phyloP scores from a whole-genome alignment of 1,139 yeast species.

The Hemisphaericaspora lyxosophila region DNA sequence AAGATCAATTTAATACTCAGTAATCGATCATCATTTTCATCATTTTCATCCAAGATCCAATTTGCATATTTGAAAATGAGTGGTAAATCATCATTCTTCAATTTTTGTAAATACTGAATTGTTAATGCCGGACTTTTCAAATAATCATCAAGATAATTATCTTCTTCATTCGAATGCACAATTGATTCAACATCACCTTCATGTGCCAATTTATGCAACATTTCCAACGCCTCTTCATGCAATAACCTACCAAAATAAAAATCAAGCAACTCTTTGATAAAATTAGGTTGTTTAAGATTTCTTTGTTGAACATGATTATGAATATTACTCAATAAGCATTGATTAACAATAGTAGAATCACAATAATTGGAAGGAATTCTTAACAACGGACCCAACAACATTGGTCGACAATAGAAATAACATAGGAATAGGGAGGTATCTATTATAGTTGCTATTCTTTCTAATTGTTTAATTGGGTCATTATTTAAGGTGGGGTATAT shows the following conservation, averaged over 20 bases:
- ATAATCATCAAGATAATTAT: slow-evolving; percentile 20
- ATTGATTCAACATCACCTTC: slow-evolving; percentile 22
- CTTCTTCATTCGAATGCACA: slow-evolving; percentile 14
- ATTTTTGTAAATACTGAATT: slow-evolving; percentile 63
- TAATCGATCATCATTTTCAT: slow-evolving; percentile 30
- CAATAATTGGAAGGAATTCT: slow-evolving; percentile 73
- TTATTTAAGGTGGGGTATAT: slow-evolving; percentile 28
- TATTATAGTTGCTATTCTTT: slow-evolving; percentile 48
- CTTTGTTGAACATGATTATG: slow-evolving; percentile 30
- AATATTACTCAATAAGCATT: slow-evolving; percentile 40
- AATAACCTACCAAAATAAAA: slow-evolving; percentile 65
- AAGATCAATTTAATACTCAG: slow-evolving; percentile 53
- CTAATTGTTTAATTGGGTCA: slow-evolving; percentile 13
- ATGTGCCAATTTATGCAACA: slow-evolving; percentile 47
- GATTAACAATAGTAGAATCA: slow-evolving; percentile 61
- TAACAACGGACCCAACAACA: slow-evolving; percentile 78
- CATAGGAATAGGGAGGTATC: slow-evolving; percentile 82
- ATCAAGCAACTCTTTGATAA: slow-evolving; percentile 72
- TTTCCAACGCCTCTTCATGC: slow-evolving; percentile 67
- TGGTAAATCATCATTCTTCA: slow-evolving; percentile 51
- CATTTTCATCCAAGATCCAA: slow-evolving; percentile 47
- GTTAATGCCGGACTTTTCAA: slow-evolving; percentile 50
- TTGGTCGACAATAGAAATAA: slow-evolving; percentile 65
- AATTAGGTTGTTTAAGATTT: slow-evolving; percentile 27
- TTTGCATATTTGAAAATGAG: slow-evolving; percentile 59